phyloP scores from a whole-genome alignment of 148 eudicot genomes.

The Persicaria tinctoria region DNA sequence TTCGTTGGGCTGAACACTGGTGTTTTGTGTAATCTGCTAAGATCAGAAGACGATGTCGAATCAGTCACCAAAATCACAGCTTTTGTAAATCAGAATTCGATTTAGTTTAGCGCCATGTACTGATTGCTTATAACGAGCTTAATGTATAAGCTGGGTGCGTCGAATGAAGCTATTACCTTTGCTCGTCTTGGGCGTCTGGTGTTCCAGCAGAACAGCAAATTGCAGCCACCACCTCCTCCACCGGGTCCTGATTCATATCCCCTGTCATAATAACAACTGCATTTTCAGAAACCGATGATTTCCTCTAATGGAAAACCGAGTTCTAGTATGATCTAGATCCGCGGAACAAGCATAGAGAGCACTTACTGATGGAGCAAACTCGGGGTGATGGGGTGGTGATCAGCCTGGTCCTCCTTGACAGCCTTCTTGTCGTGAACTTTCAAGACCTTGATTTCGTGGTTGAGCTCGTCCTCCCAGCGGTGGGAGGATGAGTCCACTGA shows the following conservation, averaged over 20 bases:
- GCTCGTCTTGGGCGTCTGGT: conserved; percentile 41
- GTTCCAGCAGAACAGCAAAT: conserved; percentile 77
- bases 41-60: background rate
- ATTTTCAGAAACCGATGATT: background rate
- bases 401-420: conserved; percentile 43
- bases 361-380: conserved; percentile 88
- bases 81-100: background rate
- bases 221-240: conserved; percentile 51
- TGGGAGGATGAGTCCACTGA: conserved; percentile 42
- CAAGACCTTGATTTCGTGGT: conserved; percentile 51
- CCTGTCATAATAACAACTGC: conserved; percentile 24
- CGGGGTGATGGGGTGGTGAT: conserved; percentile 61
- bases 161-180: conserved; percentile 33
- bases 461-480: conserved; percentile 72
- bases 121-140: too few relatives aligned
- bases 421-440: conserved; percentile 48
- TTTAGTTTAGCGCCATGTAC: too few relatives aligned
- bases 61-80: background rate
- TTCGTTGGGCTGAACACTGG: conserved; percentile 29
- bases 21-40: conserved; percentile 49
- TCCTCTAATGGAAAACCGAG: background rate
- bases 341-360: background rate
- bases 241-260: conserved; percentile 90
- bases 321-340: background rate
- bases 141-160: background rate